Percentiles rank a stretch among this genome's conserved stretches.
Conservation (phyloP, 2,329 filamentous ascomycete genomes). For the Colletotrichum navitas region DNA sequence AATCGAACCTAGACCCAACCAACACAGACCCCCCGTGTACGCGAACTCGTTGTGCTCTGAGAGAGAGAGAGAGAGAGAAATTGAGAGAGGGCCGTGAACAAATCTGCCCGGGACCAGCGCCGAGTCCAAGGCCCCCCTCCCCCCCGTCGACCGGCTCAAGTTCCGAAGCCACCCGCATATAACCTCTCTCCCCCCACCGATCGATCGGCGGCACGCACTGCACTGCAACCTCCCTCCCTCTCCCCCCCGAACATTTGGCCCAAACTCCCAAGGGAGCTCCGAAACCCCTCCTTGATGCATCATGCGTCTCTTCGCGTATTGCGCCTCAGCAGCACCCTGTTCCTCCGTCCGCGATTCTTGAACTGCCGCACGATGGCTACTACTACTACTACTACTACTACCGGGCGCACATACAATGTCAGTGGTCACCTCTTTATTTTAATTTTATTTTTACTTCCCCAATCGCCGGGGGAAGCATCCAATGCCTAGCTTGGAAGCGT, state of each 20-base stretch:
- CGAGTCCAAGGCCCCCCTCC: not conserved
- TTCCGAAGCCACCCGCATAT: conserved; percentile 26
- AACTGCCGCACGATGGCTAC: conserved; percentile 36
- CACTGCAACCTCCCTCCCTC: not conserved
- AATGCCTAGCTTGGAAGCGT: not conserved
- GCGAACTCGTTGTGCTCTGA: not conserved
- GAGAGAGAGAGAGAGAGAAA: no score
- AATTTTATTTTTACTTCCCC: no score
- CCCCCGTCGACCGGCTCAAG: conserved; percentile 10
- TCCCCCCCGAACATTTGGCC: not conserved
- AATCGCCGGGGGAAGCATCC: no score
- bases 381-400: conserved; percentile 29
- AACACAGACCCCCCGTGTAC: no score
- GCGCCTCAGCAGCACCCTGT: conserved; percentile 16
- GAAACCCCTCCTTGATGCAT: conserved; percentile 38
- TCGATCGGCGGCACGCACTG: not conserved
- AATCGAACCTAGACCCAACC: not conserved
- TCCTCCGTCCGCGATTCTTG: not conserved
- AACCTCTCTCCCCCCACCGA: not conserved
- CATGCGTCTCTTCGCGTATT: conserved; percentile 38
- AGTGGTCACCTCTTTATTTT: not conserved
- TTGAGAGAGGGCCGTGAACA: no score
- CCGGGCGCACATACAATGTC: conserved; percentile 40
- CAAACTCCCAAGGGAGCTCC: not conserved
- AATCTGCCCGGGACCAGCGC: conserved; percentile 1